Evolutionary conservation across 495 filamentous ascomycete species (phyloP).

Genomic region (Ascobolus immersus): DNA sequence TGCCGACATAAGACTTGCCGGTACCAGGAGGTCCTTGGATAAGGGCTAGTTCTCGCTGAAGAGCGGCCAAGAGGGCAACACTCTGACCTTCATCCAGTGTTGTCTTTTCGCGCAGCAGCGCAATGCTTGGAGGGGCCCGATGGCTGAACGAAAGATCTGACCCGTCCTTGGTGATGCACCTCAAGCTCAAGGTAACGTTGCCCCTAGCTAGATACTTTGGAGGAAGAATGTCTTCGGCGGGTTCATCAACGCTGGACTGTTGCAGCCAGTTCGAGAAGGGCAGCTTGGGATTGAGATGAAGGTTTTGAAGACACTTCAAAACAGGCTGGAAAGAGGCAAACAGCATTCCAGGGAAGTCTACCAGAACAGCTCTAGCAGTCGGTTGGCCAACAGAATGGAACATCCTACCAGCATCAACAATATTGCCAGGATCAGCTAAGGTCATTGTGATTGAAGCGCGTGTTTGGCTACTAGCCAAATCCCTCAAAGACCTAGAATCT

Average conservation of each 20-base stretch:
- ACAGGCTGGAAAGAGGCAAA: constrained; percentile 41
- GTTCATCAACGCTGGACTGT: constrained; percentile 13
- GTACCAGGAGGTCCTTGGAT: constrained; percentile 67
- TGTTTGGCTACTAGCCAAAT: constrained; percentile 10
- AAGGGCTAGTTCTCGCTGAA: constrained; percentile 31
- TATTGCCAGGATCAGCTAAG: constrained; percentile 7
- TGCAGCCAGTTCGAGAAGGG: constrained; percentile 37
- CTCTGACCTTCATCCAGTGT: constrained; percentile 21
- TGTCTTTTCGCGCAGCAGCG: constrained; percentile 6
- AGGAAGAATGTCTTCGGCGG: constrained; percentile 6
- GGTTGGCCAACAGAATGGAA: constrained; percentile 7
- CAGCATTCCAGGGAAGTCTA: constrained; percentile 48
- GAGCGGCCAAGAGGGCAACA: constrained; percentile 25
- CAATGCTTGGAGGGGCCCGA: not conserved
- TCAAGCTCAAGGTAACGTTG: constrained; percentile 4
- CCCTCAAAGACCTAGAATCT: constrained; percentile 12
- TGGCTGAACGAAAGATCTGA: constrained; percentile 8
- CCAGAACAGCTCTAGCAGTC: constrained; percentile 15
- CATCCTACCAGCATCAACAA: constrained; percentile 7
- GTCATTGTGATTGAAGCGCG: constrained; percentile 15
- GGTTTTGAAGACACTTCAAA: constrained; percentile 35
- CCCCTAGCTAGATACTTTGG: constrained; percentile 12
- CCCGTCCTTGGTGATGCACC: constrained; percentile 6
- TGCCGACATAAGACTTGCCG: constrained; percentile 28
- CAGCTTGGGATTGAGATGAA: constrained; percentile 24